Conservation (phyloP, 805 yeast species). For the Kuraishia capsulata region DNA sequence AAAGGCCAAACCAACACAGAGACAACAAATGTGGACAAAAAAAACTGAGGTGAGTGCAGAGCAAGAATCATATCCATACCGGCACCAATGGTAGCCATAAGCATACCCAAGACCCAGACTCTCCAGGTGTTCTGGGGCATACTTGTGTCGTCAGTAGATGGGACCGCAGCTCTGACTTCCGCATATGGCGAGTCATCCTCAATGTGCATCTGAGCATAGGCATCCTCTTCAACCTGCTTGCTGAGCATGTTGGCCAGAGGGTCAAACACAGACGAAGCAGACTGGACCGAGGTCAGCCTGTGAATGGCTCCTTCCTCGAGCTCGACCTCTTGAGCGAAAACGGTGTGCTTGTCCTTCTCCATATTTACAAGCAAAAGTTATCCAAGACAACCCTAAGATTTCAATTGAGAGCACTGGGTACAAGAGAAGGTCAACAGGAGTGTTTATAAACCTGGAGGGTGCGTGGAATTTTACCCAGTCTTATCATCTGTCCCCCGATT, state of each 20-base stretch:
- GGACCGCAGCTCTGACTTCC: slow-evolving; percentile 57
- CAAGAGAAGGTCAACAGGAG: too few species aligned
- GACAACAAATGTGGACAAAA: background rate
- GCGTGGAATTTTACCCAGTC: too few species aligned
- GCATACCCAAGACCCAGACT: slow-evolving; percentile 42
- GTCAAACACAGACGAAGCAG: background rate
- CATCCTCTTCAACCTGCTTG: background rate
- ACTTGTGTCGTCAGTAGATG: slow-evolving; percentile 42
- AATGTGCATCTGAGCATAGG: background rate
- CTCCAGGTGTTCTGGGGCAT: slow-evolving; percentile 44
- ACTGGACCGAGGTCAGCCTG: background rate
- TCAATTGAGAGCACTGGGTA: too few species aligned
- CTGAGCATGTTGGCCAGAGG: background rate
- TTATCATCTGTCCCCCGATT: too few species aligned
- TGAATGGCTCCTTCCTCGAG: background rate
- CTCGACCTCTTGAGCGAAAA: background rate
- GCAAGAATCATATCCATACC: slow-evolving; percentile 46
- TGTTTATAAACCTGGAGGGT: too few species aligned
- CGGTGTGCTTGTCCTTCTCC: background rate
- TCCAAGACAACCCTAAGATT: too few species aligned
- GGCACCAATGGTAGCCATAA: slow-evolving; percentile 45
- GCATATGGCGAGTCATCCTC: slow-evolving; percentile 45
- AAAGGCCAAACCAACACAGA: slow-evolving; percentile 20
- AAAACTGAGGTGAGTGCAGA: background rate
- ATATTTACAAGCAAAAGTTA: too few species aligned